Conservation (phyloP, 2,329 filamentous ascomycete genomes). For the Trichophyton mentagrophytes region DNA sequence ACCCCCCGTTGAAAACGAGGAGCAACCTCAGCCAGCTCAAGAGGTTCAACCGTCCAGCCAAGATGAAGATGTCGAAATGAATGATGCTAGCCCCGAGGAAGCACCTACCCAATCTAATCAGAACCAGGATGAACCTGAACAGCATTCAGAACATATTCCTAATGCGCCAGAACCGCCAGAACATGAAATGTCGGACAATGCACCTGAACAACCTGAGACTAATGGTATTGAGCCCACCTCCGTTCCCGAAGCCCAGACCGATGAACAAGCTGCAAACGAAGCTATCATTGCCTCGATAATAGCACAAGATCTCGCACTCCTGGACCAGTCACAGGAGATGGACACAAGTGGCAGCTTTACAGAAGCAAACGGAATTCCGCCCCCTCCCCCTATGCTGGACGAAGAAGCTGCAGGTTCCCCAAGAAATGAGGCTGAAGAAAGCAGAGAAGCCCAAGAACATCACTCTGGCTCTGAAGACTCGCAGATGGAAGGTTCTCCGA, state of each 20-base stretch:
- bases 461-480: slow-evolving; percentile 1
- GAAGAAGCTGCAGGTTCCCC: background rate
- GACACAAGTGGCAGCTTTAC: background rate
- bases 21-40: background rate
- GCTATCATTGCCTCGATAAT: slow-evolving; percentile 21
- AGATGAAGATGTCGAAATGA: slow-evolving; percentile 10
- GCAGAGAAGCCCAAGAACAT: background rate
- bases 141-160: background rate
- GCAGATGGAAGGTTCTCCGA: slow-evolving; percentile 3
- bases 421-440: background rate
- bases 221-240: background rate
- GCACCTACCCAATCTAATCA: background rate
- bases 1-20: background rate
- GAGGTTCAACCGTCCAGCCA: slow-evolving; percentile 10
- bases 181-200: background rate
- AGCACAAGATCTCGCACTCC: slow-evolving; percentile 19
- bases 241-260: background rate
- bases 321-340: slow-evolving; percentile 12
- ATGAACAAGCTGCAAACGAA: slow-evolving; percentile 17
- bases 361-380: background rate
- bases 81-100: background rate
- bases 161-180: background rate
- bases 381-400: background rate
- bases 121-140: background rate
- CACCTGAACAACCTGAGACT: background rate